These are phyloP conservation scores for Scedosporium boydii DNA, from an alignment of 2,329 filamentous ascomycete genomes.

Conservation along the genomic window DNA sequence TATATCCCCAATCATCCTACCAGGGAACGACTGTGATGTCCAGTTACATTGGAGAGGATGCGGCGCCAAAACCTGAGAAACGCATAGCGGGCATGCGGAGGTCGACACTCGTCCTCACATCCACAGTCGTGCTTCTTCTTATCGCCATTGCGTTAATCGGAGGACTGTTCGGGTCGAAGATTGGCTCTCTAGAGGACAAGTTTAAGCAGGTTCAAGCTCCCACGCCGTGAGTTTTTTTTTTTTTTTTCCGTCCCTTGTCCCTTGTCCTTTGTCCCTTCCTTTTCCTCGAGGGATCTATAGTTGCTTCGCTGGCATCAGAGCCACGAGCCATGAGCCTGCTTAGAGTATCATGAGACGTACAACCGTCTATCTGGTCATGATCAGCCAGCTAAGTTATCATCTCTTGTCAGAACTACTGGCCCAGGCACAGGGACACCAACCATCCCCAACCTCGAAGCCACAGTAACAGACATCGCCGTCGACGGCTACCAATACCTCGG, in stretches of 20 bases:
- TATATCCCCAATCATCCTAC: not conserved
- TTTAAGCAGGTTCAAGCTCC: not conserved
- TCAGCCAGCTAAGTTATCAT: not conserved
- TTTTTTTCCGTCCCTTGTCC: too few species aligned
- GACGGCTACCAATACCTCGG: not conserved
- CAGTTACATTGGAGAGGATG: not conserved
- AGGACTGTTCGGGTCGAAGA: not conserved
- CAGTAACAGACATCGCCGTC: not conserved
- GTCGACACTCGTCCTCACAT: not conserved
- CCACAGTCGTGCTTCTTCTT: not conserved
- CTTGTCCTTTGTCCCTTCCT: not conserved
- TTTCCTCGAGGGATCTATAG: not conserved
- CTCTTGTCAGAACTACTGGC: not conserved
- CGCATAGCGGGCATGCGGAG: not conserved
- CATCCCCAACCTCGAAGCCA: not conserved
- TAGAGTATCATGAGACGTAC: too few species aligned
- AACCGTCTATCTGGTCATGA: not conserved
- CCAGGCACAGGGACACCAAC: not conserved
- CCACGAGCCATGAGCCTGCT: not conserved
- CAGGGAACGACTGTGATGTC: not conserved
- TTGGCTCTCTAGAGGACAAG: not conserved
- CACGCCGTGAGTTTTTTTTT: not conserved
- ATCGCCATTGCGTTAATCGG: not conserved
- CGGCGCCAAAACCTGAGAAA: not conserved
- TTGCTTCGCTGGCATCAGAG: not conserved